Evolutionary conservation across 257 asterid genomes (phyloP).

Genomic region (Solanum etuberosum): DNA sequence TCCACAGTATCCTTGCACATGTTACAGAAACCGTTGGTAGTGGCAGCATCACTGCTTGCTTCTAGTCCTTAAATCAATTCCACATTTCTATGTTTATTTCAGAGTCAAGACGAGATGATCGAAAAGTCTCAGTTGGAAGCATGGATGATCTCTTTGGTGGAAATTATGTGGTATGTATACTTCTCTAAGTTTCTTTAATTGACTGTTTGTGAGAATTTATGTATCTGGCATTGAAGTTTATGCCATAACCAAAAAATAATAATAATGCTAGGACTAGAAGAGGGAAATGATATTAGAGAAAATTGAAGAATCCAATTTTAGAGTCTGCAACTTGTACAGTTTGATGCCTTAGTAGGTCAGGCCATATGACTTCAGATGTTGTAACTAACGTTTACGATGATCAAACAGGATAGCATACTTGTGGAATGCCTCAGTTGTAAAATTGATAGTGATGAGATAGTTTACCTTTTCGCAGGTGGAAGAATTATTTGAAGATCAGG

Average conservation of each 20-base stretch:
- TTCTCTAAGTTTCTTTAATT: not conserved
- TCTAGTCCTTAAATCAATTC: not conserved
- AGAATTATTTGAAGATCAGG: conserved; percentile 40
- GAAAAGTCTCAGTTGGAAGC: conserved; percentile 22
- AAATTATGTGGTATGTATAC: conserved; percentile 44
- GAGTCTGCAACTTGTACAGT: not conserved
- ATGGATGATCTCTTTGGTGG: conserved; percentile 39
- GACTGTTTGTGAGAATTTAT: not conserved
- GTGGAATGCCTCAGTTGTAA: not conserved
- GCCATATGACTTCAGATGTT: not conserved
- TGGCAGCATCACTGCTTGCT: not conserved
- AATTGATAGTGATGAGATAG: not conserved
- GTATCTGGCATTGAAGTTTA: not conserved
- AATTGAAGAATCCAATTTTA: not conserved
- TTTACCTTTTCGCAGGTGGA: conserved; percentile 45
- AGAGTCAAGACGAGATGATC: conserved; percentile 25
- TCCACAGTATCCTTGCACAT: not conserved
- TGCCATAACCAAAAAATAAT: not conserved
- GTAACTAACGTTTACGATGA: not conserved
- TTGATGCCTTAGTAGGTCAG: not conserved
- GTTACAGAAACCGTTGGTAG: not conserved
- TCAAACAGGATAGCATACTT: not conserved
- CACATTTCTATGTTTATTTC: conserved; percentile 1
- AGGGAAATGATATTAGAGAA: not conserved
- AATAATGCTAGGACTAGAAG: not conserved